phyloP scores from a whole-genome alignment of 139 green algal species.

The Pedinophyceae sp. region DNA sequence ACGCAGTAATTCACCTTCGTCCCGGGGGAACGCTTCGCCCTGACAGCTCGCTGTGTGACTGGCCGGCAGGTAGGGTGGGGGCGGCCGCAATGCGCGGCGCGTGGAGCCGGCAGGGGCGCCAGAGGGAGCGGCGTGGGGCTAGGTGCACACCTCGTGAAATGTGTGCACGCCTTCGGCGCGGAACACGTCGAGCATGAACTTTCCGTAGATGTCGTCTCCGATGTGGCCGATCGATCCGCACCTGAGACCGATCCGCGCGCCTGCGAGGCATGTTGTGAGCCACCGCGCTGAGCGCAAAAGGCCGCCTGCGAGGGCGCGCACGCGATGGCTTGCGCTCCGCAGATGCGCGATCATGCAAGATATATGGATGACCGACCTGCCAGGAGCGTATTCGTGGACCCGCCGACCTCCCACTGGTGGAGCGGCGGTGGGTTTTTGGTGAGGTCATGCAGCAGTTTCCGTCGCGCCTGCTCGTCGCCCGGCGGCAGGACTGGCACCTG shows the following conservation, averaged over 20 bases:
- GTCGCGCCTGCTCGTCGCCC: constrained; percentile 12
- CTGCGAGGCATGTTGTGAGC: constrained; percentile 88
- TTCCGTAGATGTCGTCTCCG: constrained; percentile 59
- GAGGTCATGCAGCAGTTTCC: constrained; percentile 29
- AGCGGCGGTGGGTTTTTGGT: constrained; percentile 12
- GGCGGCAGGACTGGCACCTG: constrained; percentile 29
- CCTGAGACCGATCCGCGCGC: constrained; percentile 57
- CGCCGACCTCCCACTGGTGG: constrained; percentile 8
- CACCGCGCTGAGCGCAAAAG: constrained; percentile 66
- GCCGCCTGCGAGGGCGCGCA: not conserved
- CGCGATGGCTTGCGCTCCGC: not conserved
- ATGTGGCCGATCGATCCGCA: constrained; percentile 53
- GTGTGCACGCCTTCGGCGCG: too few species aligned
- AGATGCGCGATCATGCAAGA: constrained; percentile 1
- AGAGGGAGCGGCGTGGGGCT: too few species aligned
- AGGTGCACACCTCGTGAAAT: too few species aligned
- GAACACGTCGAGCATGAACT: constrained; percentile 56
- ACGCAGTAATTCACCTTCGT: too few species aligned
- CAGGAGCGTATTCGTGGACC: not conserved
- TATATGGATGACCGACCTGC: not conserved
- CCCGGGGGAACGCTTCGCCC: constrained; percentile 1
- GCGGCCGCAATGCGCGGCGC: too few species aligned
- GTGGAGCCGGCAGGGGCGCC: too few species aligned
- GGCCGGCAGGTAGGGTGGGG: too few species aligned
- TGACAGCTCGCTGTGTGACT: not conserved